A percentile compares a stretch with the other conserved stretches of the same genome.
phyloP scores from a whole-genome alignment of 2,329 filamentous ascomycete species.

The Chaetoscypha palmicola region DNA sequence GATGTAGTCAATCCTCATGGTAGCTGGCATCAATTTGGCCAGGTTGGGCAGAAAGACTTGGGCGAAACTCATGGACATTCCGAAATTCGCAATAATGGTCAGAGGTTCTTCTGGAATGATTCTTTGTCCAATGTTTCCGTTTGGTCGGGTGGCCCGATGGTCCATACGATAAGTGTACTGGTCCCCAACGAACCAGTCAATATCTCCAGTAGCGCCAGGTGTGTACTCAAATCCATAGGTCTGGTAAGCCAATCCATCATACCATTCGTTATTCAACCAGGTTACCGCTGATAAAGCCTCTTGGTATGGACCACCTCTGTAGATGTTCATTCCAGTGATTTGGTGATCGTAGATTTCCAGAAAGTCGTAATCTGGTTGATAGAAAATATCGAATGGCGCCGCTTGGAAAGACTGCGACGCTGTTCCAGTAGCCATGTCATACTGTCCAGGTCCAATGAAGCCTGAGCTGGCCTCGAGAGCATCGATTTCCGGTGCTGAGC shows the following conservation, averaged over 20 bases:
- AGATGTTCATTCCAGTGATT: constrained; percentile 51
- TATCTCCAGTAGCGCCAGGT: constrained; percentile 51
- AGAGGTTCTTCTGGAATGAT: constrained; percentile 61
- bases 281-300: constrained; percentile 56
- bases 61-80: constrained; percentile 62
- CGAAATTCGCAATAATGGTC: constrained; percentile 61
- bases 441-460: constrained; percentile 34
- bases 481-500: constrained; percentile 66
- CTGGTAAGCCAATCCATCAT: constrained; percentile 56
- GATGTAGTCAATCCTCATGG: constrained; percentile 62
- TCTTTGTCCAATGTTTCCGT: constrained; percentile 62
- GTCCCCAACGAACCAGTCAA: constrained; percentile 63
- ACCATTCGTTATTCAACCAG: constrained; percentile 59
- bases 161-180: constrained; percentile 59
- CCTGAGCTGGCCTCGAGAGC: constrained; percentile 57
- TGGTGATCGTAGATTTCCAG: constrained; percentile 56
- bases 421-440: constrained; percentile 46
- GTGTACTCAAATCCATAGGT: constrained; percentile 57
- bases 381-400: constrained; percentile 65
- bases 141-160: constrained; percentile 52
- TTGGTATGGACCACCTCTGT: constrained; percentile 55
- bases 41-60: constrained; percentile 52
- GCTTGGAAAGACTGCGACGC: constrained; percentile 62
- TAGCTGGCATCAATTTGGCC: constrained; percentile 49
- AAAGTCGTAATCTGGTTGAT: constrained; percentile 58